phyloP scores from a whole-genome alignment of 768 basidiomycete genomes.

The Tephrocybe sp. region DNA sequence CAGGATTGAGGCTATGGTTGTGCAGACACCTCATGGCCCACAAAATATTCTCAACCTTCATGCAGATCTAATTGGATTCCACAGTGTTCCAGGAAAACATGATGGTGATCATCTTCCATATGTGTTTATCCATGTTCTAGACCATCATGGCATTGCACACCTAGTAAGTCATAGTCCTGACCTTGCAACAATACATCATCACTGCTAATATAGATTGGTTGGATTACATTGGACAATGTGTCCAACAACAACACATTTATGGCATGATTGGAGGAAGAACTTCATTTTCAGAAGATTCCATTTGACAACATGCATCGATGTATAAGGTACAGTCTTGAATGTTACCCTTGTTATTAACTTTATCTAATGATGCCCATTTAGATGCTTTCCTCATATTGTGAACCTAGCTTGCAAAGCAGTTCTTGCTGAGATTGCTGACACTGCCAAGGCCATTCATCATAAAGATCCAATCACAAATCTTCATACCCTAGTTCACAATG shows the following conservation, averaged over 20 bases:
- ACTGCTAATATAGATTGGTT: slow-evolving; percentile 20
- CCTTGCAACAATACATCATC: no score
- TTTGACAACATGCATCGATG: no score
- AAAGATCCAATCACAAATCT: no score
- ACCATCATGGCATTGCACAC: slow-evolving; percentile 19
- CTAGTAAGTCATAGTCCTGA: not conserved
- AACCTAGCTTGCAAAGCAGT: no score
- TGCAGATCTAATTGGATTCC: slow-evolving; percentile 30
- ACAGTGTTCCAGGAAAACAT: slow-evolving; percentile 28
- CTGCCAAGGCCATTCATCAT: no score
- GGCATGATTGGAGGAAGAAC: slow-evolving; percentile 19
- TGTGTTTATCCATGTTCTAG: slow-evolving; percentile 23
- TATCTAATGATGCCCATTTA: slow-evolving; percentile 13
- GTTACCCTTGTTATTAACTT: no score
- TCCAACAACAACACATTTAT: slow-evolving; percentile 34
- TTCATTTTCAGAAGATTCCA: slow-evolving; percentile 2
- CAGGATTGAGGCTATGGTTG: slow-evolving; percentile 16
- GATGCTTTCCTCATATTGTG: slow-evolving; percentile 28
- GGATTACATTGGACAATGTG: slow-evolving; percentile 36
- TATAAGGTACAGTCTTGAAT: no score
- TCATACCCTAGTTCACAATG: no score
- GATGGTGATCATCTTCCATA: slow-evolving; percentile 25
- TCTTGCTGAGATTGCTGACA: no score
- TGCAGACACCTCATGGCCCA: no score
- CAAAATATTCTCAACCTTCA: slow-evolving; percentile 22